These are phyloP conservation scores for Hyaloscypha bicolor DNA, from an alignment of 495 filamentous ascomycete species.

Conservation along the genomic window DNA sequence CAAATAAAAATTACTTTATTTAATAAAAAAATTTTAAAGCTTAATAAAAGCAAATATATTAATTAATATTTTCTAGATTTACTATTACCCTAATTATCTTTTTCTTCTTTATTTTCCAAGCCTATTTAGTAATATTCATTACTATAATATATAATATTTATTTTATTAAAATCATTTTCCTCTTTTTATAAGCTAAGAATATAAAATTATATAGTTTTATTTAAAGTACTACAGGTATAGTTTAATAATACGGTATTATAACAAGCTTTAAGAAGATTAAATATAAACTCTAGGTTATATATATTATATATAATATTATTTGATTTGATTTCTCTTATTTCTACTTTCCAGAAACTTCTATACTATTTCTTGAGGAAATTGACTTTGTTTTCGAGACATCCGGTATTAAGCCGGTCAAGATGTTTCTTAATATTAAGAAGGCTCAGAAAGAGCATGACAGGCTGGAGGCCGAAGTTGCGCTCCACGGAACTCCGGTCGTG, in stretches of 20 bases:
- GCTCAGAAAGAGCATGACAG: slow-evolving; percentile 43
- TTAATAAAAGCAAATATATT: too few relatives aligned
- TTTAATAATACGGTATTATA: slow-evolving; percentile 44
- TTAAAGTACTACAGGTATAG: slow-evolving; percentile 40
- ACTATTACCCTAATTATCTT: slow-evolving; percentile 40
- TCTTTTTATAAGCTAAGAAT: slow-evolving; percentile 44
- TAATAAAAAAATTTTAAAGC: slow-evolving; percentile 15
- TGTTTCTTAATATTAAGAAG: slow-evolving; percentile 45
- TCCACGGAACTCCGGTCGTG: background rate
- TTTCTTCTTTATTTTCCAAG: slow-evolving; percentile 47
- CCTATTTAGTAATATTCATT: slow-evolving; percentile 41
- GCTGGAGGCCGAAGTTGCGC: slow-evolving; percentile 9
- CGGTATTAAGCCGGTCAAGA: slow-evolving; percentile 46
- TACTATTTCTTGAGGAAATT: slow-evolving; percentile 45
- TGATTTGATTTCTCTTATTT: slow-evolving; percentile 45
- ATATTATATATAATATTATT: slow-evolving; percentile 46
- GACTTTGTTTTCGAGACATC: slow-evolving; percentile 48
- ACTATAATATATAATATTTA: slow-evolving; percentile 50
- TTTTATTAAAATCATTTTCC: slow-evolving; percentile 42
- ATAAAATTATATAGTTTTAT: slow-evolving; percentile 47
- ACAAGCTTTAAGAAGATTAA: slow-evolving; percentile 44
- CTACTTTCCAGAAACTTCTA: slow-evolving; percentile 45
- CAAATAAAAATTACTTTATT: background rate
- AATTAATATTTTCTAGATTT: background rate
- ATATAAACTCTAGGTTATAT: slow-evolving; percentile 50